Evolutionary conservation across 176 grass and related monocot species (phyloP), one percentile per base, ranked within the genome.

Genomic region (Olyra latifolia): DNA sequence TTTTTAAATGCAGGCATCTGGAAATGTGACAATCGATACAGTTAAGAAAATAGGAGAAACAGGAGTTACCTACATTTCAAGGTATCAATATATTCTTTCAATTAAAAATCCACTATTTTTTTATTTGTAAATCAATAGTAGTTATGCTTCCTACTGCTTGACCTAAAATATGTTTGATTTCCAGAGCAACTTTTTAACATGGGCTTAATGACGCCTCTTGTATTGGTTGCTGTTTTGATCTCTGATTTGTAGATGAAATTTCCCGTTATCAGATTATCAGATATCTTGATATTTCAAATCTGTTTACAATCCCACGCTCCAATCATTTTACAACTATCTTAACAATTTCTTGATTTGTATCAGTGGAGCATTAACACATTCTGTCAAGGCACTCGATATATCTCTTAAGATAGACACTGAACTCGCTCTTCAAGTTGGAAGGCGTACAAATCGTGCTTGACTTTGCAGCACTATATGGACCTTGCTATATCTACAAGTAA

Each of bases 341-440:
- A 78, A 80, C 46, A 30, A 10, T 4, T 70, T 60, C 7, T 48
- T 65, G 17, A 43, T 63, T 55, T 7, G 43, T 89, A 74, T 39
- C 93, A 99, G 96, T 41, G 96, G 96, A 82, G 96, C 96, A 46
- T 76, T 95, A 72, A 99, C 96, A 0, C 96, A 95, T 67, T 99
- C 96, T n/a, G 92, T 99, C 41, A 99, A 93, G 84, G 96, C 96
- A 27, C 86, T 99, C 15, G 96, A 99, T 81, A 99, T 99, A 53
- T 95, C 90, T 38, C 84, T 99, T 0, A 99, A 99, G 89, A 91
- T 93, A 79, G 96, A 99, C 55, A 99, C 92, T 8, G 90, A 99
- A 46, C 90, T 99, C 7, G 92, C 96, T 24, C 92, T 95, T 81
- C 88, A 99, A 85, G 92, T 95, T 24, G 96, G 96, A 87, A 86